Evolutionary conservation across 1,284 basidiomycete species (phyloP), one percentile per base, ranked within the genome.

Genomic region (Pterulicium gracile): DNA sequence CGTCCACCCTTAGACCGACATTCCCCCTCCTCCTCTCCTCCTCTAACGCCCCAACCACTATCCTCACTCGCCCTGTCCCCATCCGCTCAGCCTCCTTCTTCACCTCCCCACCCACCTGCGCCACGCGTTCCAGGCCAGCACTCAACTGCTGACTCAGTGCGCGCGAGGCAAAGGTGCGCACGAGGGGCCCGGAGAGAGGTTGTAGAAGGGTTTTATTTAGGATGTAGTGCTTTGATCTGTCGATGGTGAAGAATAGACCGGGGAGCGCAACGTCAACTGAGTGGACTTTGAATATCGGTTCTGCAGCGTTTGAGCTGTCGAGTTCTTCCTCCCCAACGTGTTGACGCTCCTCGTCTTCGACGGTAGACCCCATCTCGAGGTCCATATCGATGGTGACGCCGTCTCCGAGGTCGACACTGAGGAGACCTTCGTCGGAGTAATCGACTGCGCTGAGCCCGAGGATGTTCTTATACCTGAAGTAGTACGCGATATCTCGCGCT

Each of bases 341-440:
- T 32, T 32, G 27, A n/a, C n/a, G n/a, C n/a, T n/a, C n/a, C n/a
- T n/a, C n/a, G n/a, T n/a, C n/a, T n/a, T n/a, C n/a, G n/a, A n/a
- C n/a, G n/a, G n/a, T n/a, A n/a, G n/a, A n/a, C n/a, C n/a, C 49
- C 22, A 61, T 57, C 45, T 69, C 68, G 43, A 74, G 53, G 39
- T 73, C 69, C 18, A 73, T 36, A 41, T 68, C 67, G 3, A 71
- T 45, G 12, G 58, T 56, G 48, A 61, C 55, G 12, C 62, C 65
- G 48, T 64, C 50, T 5, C 58, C 61, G 1, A 70, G 54, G 44
- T 68, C 63, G 19, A 71, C 56, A 47, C 63, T 69, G 14, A 73
- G 50, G 4, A 74, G 50, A 2, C 74, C 73, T 50, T 72, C 65
- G 49, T 77, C 73, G 36, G 68, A 58, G 52, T 73, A 75, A n/a